Percentiles rank a stretch among this genome's conserved stretches.
These are phyloP conservation scores for Neurospora sp. DNA, from an alignment of 495 filamentous ascomycete genomes.

Conservation along the genomic window DNA sequence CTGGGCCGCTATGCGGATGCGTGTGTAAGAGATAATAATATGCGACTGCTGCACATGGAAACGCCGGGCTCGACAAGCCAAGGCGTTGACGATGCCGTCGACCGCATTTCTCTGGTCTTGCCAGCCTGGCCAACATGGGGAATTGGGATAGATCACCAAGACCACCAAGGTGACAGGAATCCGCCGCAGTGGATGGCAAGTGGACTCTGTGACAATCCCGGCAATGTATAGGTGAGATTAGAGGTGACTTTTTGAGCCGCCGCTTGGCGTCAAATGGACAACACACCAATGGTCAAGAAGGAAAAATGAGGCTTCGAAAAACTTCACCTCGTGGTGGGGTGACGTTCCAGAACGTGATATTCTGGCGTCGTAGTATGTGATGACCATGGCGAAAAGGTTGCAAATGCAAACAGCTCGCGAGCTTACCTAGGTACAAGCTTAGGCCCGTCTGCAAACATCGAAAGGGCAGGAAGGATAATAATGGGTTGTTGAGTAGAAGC, in stretches of 20 bases:
- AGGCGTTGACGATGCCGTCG: constrained; percentile 1
- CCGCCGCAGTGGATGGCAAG: neutral
- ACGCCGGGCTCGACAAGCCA: neutral
- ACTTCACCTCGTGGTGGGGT: neutral
- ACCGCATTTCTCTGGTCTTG: neutral
- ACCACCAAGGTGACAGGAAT: neutral
- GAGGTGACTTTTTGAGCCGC: neutral
- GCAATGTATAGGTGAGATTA: neutral
- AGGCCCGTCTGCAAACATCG: neutral
- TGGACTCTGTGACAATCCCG: neutral
- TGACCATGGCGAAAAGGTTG: neutral
- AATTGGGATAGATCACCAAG: neutral
- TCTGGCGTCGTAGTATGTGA: neutral
- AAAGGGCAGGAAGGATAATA: neutral
- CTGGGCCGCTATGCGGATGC: neutral
- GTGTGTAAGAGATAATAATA: neutral
- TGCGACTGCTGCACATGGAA: neutral
- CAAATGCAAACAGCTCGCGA: neutral
- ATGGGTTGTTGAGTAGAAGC: neutral
- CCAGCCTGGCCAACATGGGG: neutral
- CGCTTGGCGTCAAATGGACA: neutral
- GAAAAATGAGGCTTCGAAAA: neutral
- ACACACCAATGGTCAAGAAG: neutral
- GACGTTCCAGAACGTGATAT: neutral
- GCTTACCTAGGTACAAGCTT: neutral